Base-by-base conservation (phyloP, 352 stramenopile genomes). In the Phytophthora chlamydospora region DNA sequence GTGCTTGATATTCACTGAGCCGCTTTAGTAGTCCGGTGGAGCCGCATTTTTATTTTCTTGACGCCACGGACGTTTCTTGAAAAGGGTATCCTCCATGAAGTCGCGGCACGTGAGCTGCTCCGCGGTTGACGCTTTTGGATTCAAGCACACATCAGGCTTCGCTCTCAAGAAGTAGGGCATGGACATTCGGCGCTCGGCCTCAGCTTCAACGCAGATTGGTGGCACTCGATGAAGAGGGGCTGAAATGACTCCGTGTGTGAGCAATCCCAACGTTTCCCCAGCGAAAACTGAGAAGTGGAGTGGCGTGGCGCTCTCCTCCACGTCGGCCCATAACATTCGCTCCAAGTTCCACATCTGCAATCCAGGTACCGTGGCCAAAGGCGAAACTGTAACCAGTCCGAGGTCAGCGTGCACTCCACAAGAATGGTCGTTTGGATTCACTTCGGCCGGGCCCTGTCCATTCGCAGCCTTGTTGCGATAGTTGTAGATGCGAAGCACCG, bases 321-420 rank as follows among this genome's bases (percentile, higher is more conserved):
- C 83, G 41, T 95, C 83, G 0, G 75, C 76, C 86, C 86, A 95
- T 11, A 61, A 44, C 86, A 95, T 95, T 39, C 84, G 80, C 36
- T 95, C 86, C 36, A 95, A 65, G 57, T 91, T 95, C 84, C 86
- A 95, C 78, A 95, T 93, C 56, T 95, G 84, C 32, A 95, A 52
- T 0, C 86, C 86, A 2, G 86, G 80, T 10, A 91, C 71, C 0
- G 86, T 93, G 5, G 86, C 84, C 17, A 85, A 61, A 12, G 86
- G 86, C 5, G 84, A 95, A 3, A 95, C 83, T 2, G 83, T 93
- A 32, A 95, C 80, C 9, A 95, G 71, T 3, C 86, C 86, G 7
- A 93, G 58, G 42, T 95, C 86, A 16, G 86, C 86, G 58, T 95
- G 86, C 13, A 91, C 77, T 16, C 75, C 86, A 59, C 86, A 93